Base-by-base conservation (phyloP, 352 stramenopile species). In the Phytophthora sp. region DNA sequence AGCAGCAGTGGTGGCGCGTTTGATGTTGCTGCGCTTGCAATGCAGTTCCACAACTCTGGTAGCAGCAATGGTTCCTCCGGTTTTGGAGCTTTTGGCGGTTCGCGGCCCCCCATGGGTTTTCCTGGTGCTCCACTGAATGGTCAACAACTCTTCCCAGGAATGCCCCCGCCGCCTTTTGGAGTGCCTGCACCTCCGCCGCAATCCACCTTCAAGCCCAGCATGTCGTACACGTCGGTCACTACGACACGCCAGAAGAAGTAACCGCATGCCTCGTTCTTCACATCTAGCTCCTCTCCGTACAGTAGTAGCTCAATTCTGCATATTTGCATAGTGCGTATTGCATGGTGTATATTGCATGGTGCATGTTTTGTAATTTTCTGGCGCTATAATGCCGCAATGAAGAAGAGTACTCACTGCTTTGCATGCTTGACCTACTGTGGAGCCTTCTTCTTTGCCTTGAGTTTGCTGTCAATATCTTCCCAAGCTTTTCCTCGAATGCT, bases 401-500 rank as follows among this genome's bases (percentile, higher is more conserved):
- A 66, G 53, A 74, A 74, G 20, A 64, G 13, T 57, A 58, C 21
- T 38, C n/a, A 41, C 30, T 66, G 50, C 51, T 46, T 39, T 37
- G 35, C 39, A 41, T 53, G 39, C 50, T 42, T 38, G 38, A 24
- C n/a, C n/a, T 46, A 37, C 35, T 12, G 26, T 35, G 27, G 15
- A n/a, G 13, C 17, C 39, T 62, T 64, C 60, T 87, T 89, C 37
- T 72, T 72, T 32, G 83, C 75, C 56, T 91, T 92, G 41, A 95
- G 56, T 49, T 93, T 94, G 39, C 56, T 51, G n/a, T 91, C 75
- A 31, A 99, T 94, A 45, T 98, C 80, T 12, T 98, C 87, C 72
- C 91, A 87, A 10, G 71, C 38, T 60, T 97, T 97, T 42, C 97
- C 93, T 54, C 97, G 97, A 30, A 97, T 88, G 42, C 92, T 88